Evolutionary conservation across 2,329 filamentous ascomycete genomes (phyloP), one percentile per base, ranked within the genome.

Genomic region (Pseudopithomyces chartarum): DNA sequence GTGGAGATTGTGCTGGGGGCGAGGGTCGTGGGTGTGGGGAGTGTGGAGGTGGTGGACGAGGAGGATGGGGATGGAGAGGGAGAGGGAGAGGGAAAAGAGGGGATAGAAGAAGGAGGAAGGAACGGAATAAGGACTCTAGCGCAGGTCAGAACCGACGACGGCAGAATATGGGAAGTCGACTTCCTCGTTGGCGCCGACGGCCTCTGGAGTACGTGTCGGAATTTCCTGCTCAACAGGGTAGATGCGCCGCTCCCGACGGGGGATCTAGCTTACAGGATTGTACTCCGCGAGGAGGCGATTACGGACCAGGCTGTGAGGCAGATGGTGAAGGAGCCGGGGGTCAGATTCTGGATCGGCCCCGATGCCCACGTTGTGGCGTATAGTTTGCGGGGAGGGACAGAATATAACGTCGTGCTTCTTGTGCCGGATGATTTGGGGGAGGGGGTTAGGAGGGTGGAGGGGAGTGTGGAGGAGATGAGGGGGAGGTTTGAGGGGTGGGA

Each of bases 351-450:
- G 88, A 77, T 87, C 8, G 88, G 88, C 0, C 85, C 87, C 0
- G 78, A 79, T 0, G 79, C 83, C 1, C 87, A 90, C 64, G 85
- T 81, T 0, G 84, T 90, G 0, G 83, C 81, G 0, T 90, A 90
- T 69, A 85, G 85, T 0, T 67, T 90, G 49, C 79, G 85, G 1
- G 81, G 76, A 0, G 86, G 86, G 0, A 75, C 76, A 0, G 81
- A 87, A 78, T 87, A 85, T 61, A 90, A 90, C 55, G 80, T 91
- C 5, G 87, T 90, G 0, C 74, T 90, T 1, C 74, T 90, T 1
- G 82, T 85, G 10, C 88, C 88, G 0, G 88, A 90, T 65, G 81
- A 87, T 60, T 69, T 89, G 0, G 85, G 85, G 0, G 71, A 77
- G 1, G 80, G 80, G 1, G 82, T 87, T 1, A 78, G 81, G 11